Conservation (phyloP, 306 rosid species). For the Sophora flavescens region DNA sequence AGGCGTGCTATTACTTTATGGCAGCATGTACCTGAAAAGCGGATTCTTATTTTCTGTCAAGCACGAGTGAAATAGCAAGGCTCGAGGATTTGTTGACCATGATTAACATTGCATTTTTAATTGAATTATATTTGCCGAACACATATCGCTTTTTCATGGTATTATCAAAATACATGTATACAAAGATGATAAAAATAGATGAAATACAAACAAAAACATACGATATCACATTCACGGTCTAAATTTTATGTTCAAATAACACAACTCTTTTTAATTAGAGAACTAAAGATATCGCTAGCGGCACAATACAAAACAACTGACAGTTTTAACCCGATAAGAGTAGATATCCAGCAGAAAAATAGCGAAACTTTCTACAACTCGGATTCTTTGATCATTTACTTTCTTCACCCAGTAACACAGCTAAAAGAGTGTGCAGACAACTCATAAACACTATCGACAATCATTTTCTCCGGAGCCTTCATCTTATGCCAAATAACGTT, state of each 20-base stretch:
- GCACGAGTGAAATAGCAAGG: conserved; percentile 6
- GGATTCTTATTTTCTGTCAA: neutral
- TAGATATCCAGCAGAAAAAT: conserved; percentile 15
- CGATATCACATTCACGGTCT: no score
- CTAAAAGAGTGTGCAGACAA: conserved; percentile 40
- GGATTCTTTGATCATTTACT: conserved; percentile 38
- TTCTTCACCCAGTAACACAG: conserved; percentile 50
- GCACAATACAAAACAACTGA: conserved; percentile 25
- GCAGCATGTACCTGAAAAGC: neutral
- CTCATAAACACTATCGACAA: conserved; percentile 46
- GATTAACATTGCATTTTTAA: conserved; percentile 19
- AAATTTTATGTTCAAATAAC: no score
- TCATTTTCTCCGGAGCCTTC: conserved; percentile 51
- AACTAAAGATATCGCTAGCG: conserved; percentile 32
- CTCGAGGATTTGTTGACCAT: conserved; percentile 24
- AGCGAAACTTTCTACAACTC: conserved; percentile 40
- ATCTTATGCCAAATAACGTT: conserved; percentile 46
- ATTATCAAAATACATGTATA: no score
- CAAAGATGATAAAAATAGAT: no score
- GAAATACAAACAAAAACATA: no score
- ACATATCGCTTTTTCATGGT: no score
- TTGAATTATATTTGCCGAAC: no score
- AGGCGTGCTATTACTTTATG: neutral
- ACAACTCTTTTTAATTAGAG: conserved; percentile 17
- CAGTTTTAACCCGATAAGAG: conserved; percentile 28